Percentiles rank a stretch among this genome's conserved stretches.
Conservation (phyloP, 2,329 filamentous ascomycete genomes). For the Onygenales sp. region DNA sequence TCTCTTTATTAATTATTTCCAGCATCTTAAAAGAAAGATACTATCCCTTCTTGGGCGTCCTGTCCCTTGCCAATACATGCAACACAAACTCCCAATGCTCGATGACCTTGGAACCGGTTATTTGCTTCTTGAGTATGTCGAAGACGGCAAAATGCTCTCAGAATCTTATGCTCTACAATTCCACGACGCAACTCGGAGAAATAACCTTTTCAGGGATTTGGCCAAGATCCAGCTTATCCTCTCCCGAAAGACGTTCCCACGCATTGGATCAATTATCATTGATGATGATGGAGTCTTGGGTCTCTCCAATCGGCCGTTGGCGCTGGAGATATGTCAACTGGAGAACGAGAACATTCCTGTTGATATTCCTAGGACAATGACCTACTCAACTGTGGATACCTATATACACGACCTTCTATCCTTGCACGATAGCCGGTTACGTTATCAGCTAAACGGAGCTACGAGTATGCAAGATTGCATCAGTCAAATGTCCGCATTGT, state of each 20-base stretch:
- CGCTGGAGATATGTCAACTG: neutral
- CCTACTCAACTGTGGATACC: neutral
- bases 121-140: neutral
- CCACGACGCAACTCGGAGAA: neutral
- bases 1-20: too few relatives aligned
- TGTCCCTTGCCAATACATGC: neutral
- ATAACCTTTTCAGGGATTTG: neutral
- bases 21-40: too few relatives aligned
- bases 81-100: neutral
- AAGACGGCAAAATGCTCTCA: neutral
- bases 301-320: neutral
- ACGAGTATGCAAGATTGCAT: constrained; percentile 6
- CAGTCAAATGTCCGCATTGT: constrained; percentile 7
- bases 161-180: neutral
- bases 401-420: neutral
- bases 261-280: neutral
- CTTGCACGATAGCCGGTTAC: neutral
- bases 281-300: neutral
- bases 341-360: neutral
- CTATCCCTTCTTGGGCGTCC: too few relatives aligned
- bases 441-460: neutral
- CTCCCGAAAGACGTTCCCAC: neutral
- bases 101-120: neutral
- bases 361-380: neutral
- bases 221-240: neutral